Evolutionary conservation across 805 yeast species (phyloP).

Genomic region (Priceomyces castillae): DNA sequence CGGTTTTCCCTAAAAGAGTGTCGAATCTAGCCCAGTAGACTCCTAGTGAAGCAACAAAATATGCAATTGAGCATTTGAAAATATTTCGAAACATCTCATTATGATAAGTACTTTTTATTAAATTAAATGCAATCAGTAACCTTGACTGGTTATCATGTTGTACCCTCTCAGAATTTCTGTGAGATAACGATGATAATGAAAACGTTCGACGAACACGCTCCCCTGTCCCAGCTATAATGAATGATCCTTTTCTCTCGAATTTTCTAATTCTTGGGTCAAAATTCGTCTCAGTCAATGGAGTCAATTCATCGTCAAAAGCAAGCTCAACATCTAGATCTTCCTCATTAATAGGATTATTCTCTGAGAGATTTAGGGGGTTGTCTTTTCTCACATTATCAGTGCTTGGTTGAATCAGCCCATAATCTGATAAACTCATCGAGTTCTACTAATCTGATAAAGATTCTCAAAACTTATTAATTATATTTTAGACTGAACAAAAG

Average conservation of each 20-base stretch:
- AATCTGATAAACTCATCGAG: slow-evolving; percentile 1
- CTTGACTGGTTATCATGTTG: slow-evolving; percentile 4
- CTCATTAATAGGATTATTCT: not conserved
- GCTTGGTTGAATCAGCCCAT: not conserved
- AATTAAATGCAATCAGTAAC: not conserved
- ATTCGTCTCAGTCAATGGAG: slow-evolving; percentile 1
- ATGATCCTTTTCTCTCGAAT: slow-evolving; percentile 27
- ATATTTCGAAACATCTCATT: slow-evolving; percentile 30
- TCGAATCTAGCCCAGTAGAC: slow-evolving; percentile 58
- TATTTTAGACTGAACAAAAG: not conserved
- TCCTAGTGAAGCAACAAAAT: slow-evolving; percentile 67
- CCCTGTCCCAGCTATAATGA: slow-evolving; percentile 39
- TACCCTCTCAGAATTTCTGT: slow-evolving; percentile 6
- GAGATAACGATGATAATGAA: slow-evolving; percentile 19
- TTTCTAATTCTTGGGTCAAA: slow-evolving; percentile 1
- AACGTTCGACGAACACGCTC: slow-evolving; percentile 34
- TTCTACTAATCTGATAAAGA: too few relatives aligned
- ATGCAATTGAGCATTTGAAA: slow-evolving; percentile 71
- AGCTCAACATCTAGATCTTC: not conserved
- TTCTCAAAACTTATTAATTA: too few relatives aligned
- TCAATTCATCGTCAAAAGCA: not conserved
- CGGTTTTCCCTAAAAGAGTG: slow-evolving; percentile 56
- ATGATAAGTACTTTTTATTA: slow-evolving; percentile 6
- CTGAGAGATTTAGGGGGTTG: not conserved
- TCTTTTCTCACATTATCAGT: not conserved